phyloP scores from a whole-genome alignment of 805 yeast genomes.

The Pichia californica region DNA sequence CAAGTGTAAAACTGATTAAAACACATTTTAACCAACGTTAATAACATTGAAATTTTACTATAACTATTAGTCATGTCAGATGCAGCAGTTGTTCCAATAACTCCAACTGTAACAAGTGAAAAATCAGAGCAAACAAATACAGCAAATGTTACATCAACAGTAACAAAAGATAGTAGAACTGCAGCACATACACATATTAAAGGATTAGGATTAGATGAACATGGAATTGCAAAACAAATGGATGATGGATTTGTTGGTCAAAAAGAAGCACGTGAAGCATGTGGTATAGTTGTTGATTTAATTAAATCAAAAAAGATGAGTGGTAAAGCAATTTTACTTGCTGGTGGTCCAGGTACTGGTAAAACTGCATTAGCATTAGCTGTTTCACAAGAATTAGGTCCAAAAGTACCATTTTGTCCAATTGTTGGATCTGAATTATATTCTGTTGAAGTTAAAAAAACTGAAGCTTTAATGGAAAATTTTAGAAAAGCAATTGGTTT shows the following conservation, averaged over 20 bases:
- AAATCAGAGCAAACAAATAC: slow-evolving; percentile 5
- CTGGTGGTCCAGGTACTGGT: slow-evolving; percentile 99
- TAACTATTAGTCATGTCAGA: slow-evolving; percentile 8
- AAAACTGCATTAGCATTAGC: slow-evolving; percentile 99
- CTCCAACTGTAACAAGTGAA: neutral
- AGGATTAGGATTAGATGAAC: slow-evolving; percentile 94
- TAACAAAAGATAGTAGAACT: slow-evolving; percentile 26
- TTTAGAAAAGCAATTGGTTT: slow-evolving; percentile 95
- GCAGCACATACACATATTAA: slow-evolving; percentile 99
- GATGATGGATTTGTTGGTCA: slow-evolving; percentile 98
- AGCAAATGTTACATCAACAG: slow-evolving; percentile 12
- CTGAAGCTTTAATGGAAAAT: slow-evolving; percentile 94
- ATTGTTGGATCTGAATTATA: slow-evolving; percentile 92
- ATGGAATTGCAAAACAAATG: slow-evolving; percentile 71
- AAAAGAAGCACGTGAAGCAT: slow-evolving; percentile 83
- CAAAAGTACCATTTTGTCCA: slow-evolving; percentile 90
- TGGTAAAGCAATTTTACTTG: slow-evolving; percentile 90
- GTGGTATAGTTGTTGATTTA: slow-evolving; percentile 89
- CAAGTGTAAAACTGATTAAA: too few relatives aligned
- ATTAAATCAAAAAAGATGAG: slow-evolving; percentile 92
- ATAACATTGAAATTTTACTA: too few relatives aligned
- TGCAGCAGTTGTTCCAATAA: neutral
- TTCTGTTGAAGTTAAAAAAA: slow-evolving; percentile 86
- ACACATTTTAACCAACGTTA: too few relatives aligned
- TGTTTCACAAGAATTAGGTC: slow-evolving; percentile 61